Percentiles rank a stretch among this genome's conserved stretches.
Evolutionary conservation across 371 early-diverging fungal species (phyloP).

Genomic region (Mucor irregularis): DNA sequence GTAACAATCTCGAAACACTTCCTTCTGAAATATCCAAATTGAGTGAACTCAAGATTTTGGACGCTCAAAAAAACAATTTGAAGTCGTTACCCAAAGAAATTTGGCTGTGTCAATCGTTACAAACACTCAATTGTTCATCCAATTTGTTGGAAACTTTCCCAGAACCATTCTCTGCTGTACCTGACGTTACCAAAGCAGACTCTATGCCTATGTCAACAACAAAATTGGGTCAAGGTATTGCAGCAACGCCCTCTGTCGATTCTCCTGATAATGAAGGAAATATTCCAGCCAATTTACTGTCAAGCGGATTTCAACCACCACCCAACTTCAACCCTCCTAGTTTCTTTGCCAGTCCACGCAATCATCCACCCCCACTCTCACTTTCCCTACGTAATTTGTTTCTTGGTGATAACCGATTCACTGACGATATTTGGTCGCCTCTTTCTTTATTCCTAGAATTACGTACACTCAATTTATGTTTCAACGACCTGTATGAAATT

Average conservation of each 20-base stretch:
- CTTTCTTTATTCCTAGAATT: slow-evolving; percentile 74
- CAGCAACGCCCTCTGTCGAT: background rate
- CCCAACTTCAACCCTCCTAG: slow-evolving; percentile 55
- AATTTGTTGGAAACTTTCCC: slow-evolving; percentile 64
- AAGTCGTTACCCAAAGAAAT: slow-evolving; percentile 77
- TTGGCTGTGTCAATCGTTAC: slow-evolving; percentile 75
- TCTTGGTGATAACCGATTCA: slow-evolving; percentile 82
- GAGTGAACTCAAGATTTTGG: slow-evolving; percentile 30
- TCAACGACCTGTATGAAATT: slow-evolving; percentile 84
- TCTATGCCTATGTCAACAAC: background rate
- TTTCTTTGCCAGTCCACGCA: slow-evolving; percentile 54
- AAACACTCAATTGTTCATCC: slow-evolving; percentile 70
- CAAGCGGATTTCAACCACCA: slow-evolving; percentile 31
- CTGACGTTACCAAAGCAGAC: background rate
- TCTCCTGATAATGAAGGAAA: background rate
- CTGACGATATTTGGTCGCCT: slow-evolving; percentile 79
- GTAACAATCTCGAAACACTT: slow-evolving; percentile 67
- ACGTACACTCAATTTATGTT: slow-evolving; percentile 76
- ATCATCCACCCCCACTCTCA: slow-evolving; percentile 66
- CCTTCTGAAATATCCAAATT: slow-evolving; percentile 38
- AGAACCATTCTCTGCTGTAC: slow-evolving; percentile 19
- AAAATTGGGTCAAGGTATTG: background rate
- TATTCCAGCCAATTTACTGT: slow-evolving; percentile 60
- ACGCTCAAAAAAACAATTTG: slow-evolving; percentile 64
- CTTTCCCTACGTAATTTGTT: slow-evolving; percentile 62